Evolutionary conservation across 1,284 basidiomycete genomes (phyloP), one percentile per base, ranked within the genome.

Genomic region (Puccinia coronata): DNA sequence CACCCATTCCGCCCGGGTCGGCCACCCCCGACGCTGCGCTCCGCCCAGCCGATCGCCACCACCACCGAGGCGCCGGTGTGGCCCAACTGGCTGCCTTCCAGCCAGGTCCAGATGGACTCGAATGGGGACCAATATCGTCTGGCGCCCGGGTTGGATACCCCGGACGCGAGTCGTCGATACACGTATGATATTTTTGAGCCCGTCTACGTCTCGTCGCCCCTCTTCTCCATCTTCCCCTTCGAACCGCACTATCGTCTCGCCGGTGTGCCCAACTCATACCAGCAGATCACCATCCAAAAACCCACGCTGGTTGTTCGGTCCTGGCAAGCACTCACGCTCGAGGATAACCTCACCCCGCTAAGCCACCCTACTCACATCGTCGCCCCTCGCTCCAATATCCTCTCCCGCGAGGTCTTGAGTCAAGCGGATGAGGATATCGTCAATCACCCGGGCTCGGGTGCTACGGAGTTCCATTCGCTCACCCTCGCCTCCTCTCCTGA

Each of bases 141-240:
- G n/a, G 34, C 55, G 14, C 41, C 59, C 11, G 72, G 55, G 34
- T 8, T 61, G 14, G 72, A 75, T 16, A 61, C 55, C 0, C 53
- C 72, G 16, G 23, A 41, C 39, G 18, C 72, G 5, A 25, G n/a
- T n/a, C n/a, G n/a, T n/a, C n/a, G 55, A n/a, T 75, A 75, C 59
- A 59, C 51, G 43, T 43, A 43, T 34, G 59, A 75, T 47, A 57
- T 75, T 8, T 75, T 75, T 49, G 53, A 31, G 0, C 72, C 72
- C 0, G n/a, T 47, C 59, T 75, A 75, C 39, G 55, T 43, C 55
- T 59, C 72, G 18, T 41, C 59, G n/a, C 55, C 67, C 31, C 36
- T 75, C 11, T 59, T 75, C 55, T 75, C 72, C 39, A 43, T 61
- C 25, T 43, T 47, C 16, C 28, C 72, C 55, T 61, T 75, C 36